Evolutionary conservation across 805 yeast genomes (phyloP).

Genomic region (Kockiozyma suomiensis): DNA sequence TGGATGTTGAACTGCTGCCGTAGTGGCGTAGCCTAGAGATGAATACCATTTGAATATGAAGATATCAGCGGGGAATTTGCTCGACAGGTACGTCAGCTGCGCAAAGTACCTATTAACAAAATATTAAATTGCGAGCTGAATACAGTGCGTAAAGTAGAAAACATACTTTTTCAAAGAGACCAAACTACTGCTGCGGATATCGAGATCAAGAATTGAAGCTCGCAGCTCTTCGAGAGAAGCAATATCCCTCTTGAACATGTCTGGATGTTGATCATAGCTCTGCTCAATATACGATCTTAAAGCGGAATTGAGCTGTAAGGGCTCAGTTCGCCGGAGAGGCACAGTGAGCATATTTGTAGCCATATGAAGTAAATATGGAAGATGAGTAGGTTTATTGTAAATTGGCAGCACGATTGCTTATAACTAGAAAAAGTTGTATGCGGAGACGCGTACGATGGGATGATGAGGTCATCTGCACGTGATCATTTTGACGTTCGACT

Average conservation of each 20-base stretch:
- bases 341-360: constrained; percentile 45
- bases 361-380: background rate
- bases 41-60: constrained; percentile 73
- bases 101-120: constrained; percentile 57
- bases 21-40: constrained; percentile 59
- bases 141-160: background rate
- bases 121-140: too few relatives aligned
- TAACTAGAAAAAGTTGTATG: too few relatives aligned
- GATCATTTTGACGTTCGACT: background rate
- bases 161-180: constrained; percentile 14
- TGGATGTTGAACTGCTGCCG: constrained; percentile 48
- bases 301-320: constrained; percentile 42
- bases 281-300: constrained; percentile 46
- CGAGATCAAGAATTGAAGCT: constrained; percentile 45
- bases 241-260: constrained; percentile 42
- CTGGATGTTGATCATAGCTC: constrained; percentile 47
- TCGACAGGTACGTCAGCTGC: constrained; percentile 48
- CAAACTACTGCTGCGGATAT: constrained; percentile 45
- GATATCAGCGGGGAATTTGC: constrained; percentile 66
- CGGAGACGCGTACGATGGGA: too few relatives aligned
- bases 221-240: constrained; percentile 51
- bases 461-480: background rate
- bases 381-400: too few relatives aligned
- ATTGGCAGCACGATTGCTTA: too few relatives aligned
- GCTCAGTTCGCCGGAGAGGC: constrained; percentile 47